These are phyloP conservation scores for Jacaranda mimosifolia DNA, from an alignment of 257 asterid species.

Conservation along the genomic window DNA sequence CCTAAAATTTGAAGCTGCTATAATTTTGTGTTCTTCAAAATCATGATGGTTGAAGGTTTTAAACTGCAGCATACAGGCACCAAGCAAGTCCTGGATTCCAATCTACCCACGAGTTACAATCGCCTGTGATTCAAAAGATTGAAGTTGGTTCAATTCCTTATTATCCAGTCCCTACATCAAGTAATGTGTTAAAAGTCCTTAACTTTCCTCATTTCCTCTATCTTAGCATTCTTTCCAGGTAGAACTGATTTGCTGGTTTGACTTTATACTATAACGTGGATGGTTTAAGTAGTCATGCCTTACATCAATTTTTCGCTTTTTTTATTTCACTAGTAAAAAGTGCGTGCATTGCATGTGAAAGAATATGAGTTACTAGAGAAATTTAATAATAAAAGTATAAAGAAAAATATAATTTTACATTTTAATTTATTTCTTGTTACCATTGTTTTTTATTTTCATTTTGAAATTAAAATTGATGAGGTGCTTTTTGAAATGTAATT, in stretches of 20 bases:
- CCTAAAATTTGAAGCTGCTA: constrained; percentile 18
- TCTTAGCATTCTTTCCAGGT: constrained; percentile 11
- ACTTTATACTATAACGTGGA: constrained; percentile 22
- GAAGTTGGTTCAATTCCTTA: constrained; percentile 54
- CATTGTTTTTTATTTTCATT: no score
- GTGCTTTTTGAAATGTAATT: no score
- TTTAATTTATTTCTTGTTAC: no score
- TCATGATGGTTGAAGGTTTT: constrained; percentile 33
- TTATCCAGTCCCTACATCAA: constrained; percentile 47
- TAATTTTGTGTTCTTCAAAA: constrained; percentile 29
- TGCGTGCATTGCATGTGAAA: no score
- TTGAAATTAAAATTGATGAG: no score
- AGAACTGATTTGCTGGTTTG: constrained; percentile 14
- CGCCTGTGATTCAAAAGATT: constrained; percentile 40
- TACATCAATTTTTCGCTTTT: background rate
- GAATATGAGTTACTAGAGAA: no score
- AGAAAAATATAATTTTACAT: no score
- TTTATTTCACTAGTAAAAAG: background rate
- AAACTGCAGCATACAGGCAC: constrained; percentile 69
- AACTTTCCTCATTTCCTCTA: background rate
- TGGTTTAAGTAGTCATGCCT: constrained; percentile 5
- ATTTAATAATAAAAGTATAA: no score
- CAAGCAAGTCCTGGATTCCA: constrained; percentile 70
- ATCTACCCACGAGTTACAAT: constrained; percentile 50
- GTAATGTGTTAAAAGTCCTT: constrained; percentile 41